Evolutionary conservation across 306 rosid genomes (phyloP), one percentile per base, ranked within the genome.

Genomic region (Vigna trinervia): DNA sequence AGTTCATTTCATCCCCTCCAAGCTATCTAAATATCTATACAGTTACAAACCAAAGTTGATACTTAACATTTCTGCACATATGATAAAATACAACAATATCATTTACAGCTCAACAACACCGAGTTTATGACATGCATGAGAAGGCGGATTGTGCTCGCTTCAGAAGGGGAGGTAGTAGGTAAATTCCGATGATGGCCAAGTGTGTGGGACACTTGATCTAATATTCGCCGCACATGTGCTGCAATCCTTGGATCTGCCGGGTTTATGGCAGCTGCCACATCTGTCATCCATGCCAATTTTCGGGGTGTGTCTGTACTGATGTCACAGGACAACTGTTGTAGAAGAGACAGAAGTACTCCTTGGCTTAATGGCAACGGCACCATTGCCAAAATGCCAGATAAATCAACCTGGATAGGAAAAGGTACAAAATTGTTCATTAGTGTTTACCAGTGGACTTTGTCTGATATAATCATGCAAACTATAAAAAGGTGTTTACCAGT

Each of bases 101-200:
- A 90, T 90, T 90, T 90, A 88, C 90, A 88, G 83, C 90, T 90
- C 83, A 88, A 67, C 11, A 88, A 48, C 74, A 90, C 69, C 6
- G 92, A 88, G 78, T 90, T 90, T 76, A 90, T 81, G 67, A 90
- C 95, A 74, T 90, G 95, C 90, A 83, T 88, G 52, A 90, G 89
- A 54, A 90, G 90, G 59, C 92, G 92, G 61, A 86, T 81, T 14
- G 81, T 75, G 84, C 84, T 86, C 9, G 78, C 80, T 77, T 90
- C 95, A 10, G 87, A 77, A 20, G 90, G 82, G 20, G 92, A 61
- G n/a, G 79, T 83, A 12, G 80, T 66, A 23, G 90, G 84, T 51
- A 85, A 66, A 46, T 38, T 73, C 46, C 90, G 85, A n/a, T 80
- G 90, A 73, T 86, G 88, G 77, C 76, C 63, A 20, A 90, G 89